These are phyloP conservation scores for Zygosaccharomyces bisporus DNA, from an alignment of 805 yeast genomes.

Conservation along the genomic window DNA sequence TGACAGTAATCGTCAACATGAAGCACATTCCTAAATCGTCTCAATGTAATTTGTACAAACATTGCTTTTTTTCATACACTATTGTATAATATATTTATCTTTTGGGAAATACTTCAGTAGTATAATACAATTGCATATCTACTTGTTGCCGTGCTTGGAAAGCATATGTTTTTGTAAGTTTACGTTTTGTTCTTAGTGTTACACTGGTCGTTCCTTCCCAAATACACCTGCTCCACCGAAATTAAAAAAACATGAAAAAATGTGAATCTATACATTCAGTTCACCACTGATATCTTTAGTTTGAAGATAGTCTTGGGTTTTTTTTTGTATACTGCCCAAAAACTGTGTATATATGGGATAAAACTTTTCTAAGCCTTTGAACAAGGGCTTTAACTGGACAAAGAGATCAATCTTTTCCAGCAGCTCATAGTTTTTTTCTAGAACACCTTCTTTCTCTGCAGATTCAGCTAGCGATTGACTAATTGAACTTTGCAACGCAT, in stretches of 20 bases:
- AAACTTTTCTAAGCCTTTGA: slow-evolving; percentile 50
- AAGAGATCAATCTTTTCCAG: slow-evolving; percentile 46
- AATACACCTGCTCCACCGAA: too few species aligned
- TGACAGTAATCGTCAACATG: neutral
- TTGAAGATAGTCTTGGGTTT: slow-evolving; percentile 36
- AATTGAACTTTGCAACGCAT: slow-evolving; percentile 45
- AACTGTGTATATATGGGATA: slow-evolving; percentile 49
- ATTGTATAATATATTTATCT: too few species aligned
- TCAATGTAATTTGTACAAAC: slow-evolving; percentile 1
- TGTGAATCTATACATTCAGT: slow-evolving; percentile 6
- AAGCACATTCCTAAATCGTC: too few species aligned
- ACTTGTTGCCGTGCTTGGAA: too few species aligned
- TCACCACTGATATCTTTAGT: slow-evolving; percentile 28
- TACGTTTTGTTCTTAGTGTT: neutral
- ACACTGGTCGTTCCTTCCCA: too few species aligned
- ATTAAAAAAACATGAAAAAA: neutral
- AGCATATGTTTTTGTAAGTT: too few species aligned
- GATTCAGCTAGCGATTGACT: slow-evolving; percentile 40
- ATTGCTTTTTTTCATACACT: neutral
- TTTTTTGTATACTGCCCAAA: slow-evolving; percentile 39
- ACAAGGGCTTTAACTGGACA: slow-evolving; percentile 48
- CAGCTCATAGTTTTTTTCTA: slow-evolving; percentile 36
- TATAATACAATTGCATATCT: too few species aligned
- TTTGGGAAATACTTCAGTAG: too few species aligned
- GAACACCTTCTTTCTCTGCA: slow-evolving; percentile 17